Evolutionary conservation across 345 rosid genomes (phyloP).

Genomic region (Aquilaria malaccensis): DNA sequence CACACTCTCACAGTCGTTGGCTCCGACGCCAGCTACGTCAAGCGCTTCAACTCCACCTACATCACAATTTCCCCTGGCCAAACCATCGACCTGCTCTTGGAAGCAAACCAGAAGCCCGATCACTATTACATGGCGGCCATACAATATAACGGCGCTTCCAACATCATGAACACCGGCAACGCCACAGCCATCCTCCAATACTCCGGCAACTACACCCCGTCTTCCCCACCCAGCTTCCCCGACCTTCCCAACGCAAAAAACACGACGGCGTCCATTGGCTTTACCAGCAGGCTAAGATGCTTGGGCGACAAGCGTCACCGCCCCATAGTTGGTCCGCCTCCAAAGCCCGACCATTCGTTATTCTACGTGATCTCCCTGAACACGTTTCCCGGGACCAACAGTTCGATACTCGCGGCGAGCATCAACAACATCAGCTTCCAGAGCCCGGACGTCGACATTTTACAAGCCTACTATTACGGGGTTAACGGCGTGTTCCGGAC

Average conservation of each 20-base stretch:
- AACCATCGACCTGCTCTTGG: conserved; percentile 27
- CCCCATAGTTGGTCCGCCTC: conserved; percentile 14
- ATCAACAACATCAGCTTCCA: conserved; percentile 37
- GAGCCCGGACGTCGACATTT: conserved; percentile 16
- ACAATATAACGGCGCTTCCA: neutral
- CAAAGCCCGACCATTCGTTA: conserved; percentile 3
- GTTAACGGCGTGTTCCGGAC: conserved; percentile 8
- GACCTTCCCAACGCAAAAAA: conserved; percentile 8
- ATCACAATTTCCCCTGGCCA: conserved; percentile 24
- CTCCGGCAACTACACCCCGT: conserved; percentile 8
- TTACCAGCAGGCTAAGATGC: conserved; percentile 3
- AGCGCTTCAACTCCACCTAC: conserved; percentile 14
- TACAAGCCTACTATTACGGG: conserved; percentile 38
- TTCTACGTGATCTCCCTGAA: conserved; percentile 19
- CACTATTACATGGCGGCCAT: conserved; percentile 24
- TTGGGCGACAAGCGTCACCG: conserved; percentile 3
- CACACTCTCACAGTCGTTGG: conserved; percentile 32
- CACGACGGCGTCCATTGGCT: conserved; percentile 4
- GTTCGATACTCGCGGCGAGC: conserved; percentile 8
- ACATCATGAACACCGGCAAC: neutral
- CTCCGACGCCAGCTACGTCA: conserved; percentile 22
- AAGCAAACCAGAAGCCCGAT: conserved; percentile 14
- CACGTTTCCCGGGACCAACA: conserved; percentile 7
- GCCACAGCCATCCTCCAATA: conserved; percentile 34
- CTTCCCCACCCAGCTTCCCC: conserved; percentile 3